phyloP scores from a whole-genome alignment of 169 alveolate species.

The Plasmodium chabaudi region DNA sequence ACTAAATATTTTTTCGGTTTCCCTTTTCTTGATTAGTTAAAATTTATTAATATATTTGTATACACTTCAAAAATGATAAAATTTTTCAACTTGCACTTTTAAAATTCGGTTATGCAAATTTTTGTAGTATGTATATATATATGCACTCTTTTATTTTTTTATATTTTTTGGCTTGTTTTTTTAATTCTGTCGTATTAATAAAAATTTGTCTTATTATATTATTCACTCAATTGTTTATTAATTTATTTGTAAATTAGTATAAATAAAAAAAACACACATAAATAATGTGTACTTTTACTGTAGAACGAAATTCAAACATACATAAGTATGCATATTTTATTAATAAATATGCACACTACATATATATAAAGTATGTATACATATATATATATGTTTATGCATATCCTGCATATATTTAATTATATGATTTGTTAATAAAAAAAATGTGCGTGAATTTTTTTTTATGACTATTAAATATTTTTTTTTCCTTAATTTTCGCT shows the following conservation, averaged over 20 bases:
- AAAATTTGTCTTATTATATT: background rate
- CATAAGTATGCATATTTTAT: conserved; percentile 11
- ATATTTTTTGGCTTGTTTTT: background rate
- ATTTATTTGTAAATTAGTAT: background rate
- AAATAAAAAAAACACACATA: background rate
- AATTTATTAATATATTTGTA: too few species aligned
- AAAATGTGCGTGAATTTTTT: conserved; percentile 12
- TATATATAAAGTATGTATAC: conserved; percentile 6
- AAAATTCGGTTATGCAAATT: too few species aligned
- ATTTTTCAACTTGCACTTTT: too few species aligned
- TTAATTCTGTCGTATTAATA: background rate
- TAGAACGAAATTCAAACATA: conserved; percentile 17
- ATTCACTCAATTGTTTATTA: background rate
- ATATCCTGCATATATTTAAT: background rate
- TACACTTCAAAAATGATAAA: too few species aligned
- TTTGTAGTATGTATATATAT: too few species aligned
- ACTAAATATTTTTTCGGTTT: background rate
- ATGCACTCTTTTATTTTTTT: background rate
- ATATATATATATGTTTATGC: conserved; percentile 11
- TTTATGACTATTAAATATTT: background rate
- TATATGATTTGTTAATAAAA: conserved; percentile 34
- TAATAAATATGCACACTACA: background rate
- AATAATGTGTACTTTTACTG: conserved; percentile 17
- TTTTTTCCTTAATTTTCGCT: conserved; percentile 15
- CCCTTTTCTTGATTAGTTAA: background rate